These are phyloP conservation scores for Aspergillus spinulosporus DNA, from an alignment of 2,329 filamentous ascomycete genomes.

Conservation along the genomic window DNA sequence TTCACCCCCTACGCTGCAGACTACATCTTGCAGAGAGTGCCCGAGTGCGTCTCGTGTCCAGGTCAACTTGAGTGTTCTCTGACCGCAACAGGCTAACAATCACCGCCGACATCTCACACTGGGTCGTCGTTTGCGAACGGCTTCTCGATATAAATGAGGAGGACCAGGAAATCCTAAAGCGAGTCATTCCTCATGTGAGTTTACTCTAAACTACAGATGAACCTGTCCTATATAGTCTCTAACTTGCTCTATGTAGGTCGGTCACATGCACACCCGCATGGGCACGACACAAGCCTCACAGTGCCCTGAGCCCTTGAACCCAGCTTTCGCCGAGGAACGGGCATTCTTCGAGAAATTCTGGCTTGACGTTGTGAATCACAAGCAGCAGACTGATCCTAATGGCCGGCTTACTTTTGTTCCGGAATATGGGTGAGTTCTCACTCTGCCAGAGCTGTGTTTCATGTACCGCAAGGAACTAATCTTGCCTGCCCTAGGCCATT, in stretches of 20 bases:
- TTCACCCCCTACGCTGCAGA: slow-evolving; percentile 33
- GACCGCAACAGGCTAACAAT: slow-evolving; percentile 16
- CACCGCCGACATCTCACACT: slow-evolving; percentile 29
- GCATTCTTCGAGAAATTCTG: slow-evolving; percentile 35
- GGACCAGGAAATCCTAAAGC: slow-evolving; percentile 20
- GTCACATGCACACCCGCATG: slow-evolving; percentile 39
- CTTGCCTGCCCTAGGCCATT: slow-evolving; percentile 19
- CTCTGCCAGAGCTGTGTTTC: too few species aligned
- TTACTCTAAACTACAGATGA: background rate
- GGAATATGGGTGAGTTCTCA: slow-evolving; percentile 16
- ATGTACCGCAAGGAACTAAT: too few species aligned
- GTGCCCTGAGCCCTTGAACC: slow-evolving; percentile 37
- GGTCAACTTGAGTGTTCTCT: background rate
- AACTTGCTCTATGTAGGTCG: slow-evolving; percentile 24
- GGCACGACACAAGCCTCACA: slow-evolving; percentile 42
- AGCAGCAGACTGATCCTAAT: slow-evolving; percentile 3
- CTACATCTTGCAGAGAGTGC: slow-evolving; percentile 32
- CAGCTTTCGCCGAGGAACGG: slow-evolving; percentile 31
- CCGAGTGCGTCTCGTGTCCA: slow-evolving; percentile 24
- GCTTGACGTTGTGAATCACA: slow-evolving; percentile 18
- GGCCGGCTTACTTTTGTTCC: slow-evolving; percentile 16
- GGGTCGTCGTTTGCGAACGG: slow-evolving; percentile 25
- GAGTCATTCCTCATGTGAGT: slow-evolving; percentile 35
- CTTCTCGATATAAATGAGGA: slow-evolving; percentile 24
- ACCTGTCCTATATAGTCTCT: background rate